Conservation (phyloP, 306 rosid genomes). For the Boehmeria nivea region DNA sequence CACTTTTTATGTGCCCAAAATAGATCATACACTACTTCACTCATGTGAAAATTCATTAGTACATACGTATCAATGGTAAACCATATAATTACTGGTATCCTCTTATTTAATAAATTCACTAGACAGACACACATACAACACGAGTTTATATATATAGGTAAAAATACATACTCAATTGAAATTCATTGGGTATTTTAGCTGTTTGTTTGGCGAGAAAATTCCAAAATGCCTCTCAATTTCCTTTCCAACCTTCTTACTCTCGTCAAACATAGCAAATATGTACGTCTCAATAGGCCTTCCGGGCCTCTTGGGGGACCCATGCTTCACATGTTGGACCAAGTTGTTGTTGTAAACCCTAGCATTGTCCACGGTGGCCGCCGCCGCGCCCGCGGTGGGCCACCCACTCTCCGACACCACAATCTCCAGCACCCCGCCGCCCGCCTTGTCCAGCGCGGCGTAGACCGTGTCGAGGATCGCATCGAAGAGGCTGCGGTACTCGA, state of each 20-base stretch:
- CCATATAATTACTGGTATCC: too few species aligned
- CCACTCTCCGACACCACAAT: constrained; percentile 41
- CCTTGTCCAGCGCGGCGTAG: constrained; percentile 29
- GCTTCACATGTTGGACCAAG: constrained; percentile 25
- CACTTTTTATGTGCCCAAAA: too few species aligned
- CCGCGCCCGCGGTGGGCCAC: constrained; percentile 28
- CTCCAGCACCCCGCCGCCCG: constrained; percentile 17
- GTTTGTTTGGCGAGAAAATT: constrained; percentile 25
- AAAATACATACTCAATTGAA: constrained; percentile 9
- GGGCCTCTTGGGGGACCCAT: constrained; percentile 28
- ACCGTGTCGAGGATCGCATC: constrained; percentile 28
- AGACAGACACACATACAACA: too few species aligned
- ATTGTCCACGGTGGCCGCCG: constrained; percentile 11
- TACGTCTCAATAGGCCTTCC: constrained; percentile 29
- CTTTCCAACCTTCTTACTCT: constrained; percentile 5
- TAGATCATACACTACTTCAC: too few species aligned
- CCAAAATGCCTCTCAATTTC: constrained; percentile 30
- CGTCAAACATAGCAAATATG: constrained; percentile 29
- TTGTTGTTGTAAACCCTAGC: constrained; percentile 25
- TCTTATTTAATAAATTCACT: too few species aligned
- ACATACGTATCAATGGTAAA: too few species aligned
- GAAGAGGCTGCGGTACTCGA: constrained; percentile 11
- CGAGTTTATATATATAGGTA: background rate
- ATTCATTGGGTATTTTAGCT: constrained; percentile 16
- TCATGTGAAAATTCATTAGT: too few species aligned